Base-by-base conservation (phyloP, 2,329 filamentous ascomycete genomes). In the Fusarium oxysporum region DNA sequence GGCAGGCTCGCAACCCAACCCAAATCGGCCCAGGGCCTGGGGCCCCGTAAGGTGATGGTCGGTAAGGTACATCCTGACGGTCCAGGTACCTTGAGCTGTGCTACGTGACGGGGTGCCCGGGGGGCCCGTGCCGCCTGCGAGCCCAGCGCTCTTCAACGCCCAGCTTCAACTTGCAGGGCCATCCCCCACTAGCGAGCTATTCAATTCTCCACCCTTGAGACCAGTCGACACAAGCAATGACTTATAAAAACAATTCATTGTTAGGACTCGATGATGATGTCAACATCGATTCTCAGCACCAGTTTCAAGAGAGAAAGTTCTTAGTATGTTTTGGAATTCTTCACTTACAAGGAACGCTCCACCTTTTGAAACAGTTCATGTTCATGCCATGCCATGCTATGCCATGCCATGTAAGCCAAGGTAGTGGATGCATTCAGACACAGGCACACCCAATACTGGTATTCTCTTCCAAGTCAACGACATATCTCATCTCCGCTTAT, bases 331-430 rank as follows among this genome's bases (percentile, higher is more conserved):
- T 63, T 62, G 28, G 9, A 63, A 58, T 54, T 40, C 45, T 38
- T 21, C 45, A 44, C 28, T 32, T 58, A 30, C 51, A 38, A 70
- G 65, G 37, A 50, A 48, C 35, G 43, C 35, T 33, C 33, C 48
- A 43, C 51, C 30, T 47, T 57, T 68, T 75, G 67, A 71, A 74
- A 71, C 73, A 62, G 70, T 66, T 73, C 71, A 75, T 74, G 60
- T 58, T 62, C 55, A 69, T 69, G 53, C 43, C 64, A 74, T 64
- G 62, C 45, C 6, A 21, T 32, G 45, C 47, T 47, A 66, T 67
- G 62, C 44, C 51, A 66, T 67, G 62, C 44, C 61, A 72, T 73
- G 57, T 48, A 63, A 69, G 70, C 59, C 41, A 67, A 68, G 55
- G 50, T 38, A 47, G 62, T 66, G 70, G 62, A 63, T 72, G 60